phyloP scores from a whole-genome alignment of 2,329 filamentous ascomycete species.

The Ceratocystis colombiana region DNA sequence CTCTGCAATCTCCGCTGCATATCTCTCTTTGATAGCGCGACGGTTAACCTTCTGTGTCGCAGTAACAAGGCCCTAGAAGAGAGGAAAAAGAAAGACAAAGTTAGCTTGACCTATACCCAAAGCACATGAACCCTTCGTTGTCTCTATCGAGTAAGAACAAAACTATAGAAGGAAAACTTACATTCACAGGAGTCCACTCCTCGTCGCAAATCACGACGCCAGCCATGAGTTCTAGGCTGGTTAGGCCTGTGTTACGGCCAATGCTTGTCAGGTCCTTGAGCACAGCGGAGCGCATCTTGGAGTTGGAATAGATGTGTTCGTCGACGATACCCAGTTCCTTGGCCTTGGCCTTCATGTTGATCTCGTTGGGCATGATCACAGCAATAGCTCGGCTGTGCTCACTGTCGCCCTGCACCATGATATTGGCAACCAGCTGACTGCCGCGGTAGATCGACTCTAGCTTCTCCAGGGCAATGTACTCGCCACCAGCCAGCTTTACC shows the following conservation, averaged over 20 bases:
- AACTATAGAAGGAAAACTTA: conserved; percentile 40
- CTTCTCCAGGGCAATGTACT: conserved; percentile 96
- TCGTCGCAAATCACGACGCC: conserved; percentile 72
- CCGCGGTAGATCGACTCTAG: conserved; percentile 85
- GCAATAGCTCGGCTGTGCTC: conserved; percentile 70
- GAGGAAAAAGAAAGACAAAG: background rate
- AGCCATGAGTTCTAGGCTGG: conserved; percentile 61
- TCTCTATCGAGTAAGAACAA: background rate
- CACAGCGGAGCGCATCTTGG: conserved; percentile 51
- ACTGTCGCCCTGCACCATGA: conserved; percentile 74
- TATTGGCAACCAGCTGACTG: conserved; percentile 66
- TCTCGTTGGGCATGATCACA: conserved; percentile 61
- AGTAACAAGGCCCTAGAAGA: conserved; percentile 45
- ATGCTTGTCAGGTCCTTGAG: conserved; percentile 58
- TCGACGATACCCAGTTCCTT: conserved; percentile 53
- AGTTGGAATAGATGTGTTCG: conserved; percentile 55
- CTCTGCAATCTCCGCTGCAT: conserved; percentile 43
- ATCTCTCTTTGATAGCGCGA: conserved; percentile 41
- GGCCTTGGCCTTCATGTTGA: conserved; percentile 51
- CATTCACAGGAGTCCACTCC: conserved; percentile 78
- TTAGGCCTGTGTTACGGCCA: conserved; percentile 56
- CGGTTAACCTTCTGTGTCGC: conserved; percentile 54
- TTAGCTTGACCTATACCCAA: conserved; percentile 26
- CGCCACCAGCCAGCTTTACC: conserved; percentile 87
- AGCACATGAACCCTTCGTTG: background rate